These are phyloP conservation scores for Priceomyces haplophilus DNA, from an alignment of 805 yeast genomes.

Conservation along the genomic window DNA sequence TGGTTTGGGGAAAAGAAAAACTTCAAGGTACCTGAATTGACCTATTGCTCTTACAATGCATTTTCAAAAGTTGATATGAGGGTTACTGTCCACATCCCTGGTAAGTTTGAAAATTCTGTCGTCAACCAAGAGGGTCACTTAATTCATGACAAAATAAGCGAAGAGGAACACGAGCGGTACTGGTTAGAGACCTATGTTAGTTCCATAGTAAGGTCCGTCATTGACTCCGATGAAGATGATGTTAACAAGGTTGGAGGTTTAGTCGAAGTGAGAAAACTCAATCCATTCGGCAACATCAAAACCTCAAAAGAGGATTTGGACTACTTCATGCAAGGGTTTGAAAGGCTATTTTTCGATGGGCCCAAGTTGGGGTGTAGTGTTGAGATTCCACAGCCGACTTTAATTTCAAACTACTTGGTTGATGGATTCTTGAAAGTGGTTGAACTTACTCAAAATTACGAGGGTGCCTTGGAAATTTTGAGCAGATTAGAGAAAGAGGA, in stretches of 20 bases:
- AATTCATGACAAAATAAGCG: constrained; percentile 46
- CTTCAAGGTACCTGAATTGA: constrained; percentile 69
- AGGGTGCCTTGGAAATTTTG: constrained; percentile 58
- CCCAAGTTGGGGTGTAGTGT: constrained; percentile 61
- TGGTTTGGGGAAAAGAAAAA: constrained; percentile 78
- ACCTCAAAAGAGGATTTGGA: constrained; percentile 40
- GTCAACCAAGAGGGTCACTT: constrained; percentile 52
- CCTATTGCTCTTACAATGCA: constrained; percentile 63
- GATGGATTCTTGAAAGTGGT: constrained; percentile 69
- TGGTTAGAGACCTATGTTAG: constrained; percentile 58
- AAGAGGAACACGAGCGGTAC: constrained; percentile 52
- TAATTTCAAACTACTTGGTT: constrained; percentile 64
- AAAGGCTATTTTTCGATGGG: constrained; percentile 63
- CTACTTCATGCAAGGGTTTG: constrained; percentile 62
- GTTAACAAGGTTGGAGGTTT: constrained; percentile 49
- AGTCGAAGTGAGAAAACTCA: constrained; percentile 79
- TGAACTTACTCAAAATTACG: constrained; percentile 62
- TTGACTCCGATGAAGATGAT: constrained; percentile 72
- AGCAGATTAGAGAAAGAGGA: constrained; percentile 49
- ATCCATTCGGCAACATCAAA: constrained; percentile 59
- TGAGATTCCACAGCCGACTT: constrained; percentile 66
- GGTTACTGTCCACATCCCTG: constrained; percentile 73
- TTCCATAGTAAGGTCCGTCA: constrained; percentile 70
- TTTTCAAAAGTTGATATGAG: constrained; percentile 65
- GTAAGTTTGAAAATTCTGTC: constrained; percentile 57